Conservation (phyloP, 2,329 filamentous ascomycete species). For the Podosphaera fusca region DNA sequence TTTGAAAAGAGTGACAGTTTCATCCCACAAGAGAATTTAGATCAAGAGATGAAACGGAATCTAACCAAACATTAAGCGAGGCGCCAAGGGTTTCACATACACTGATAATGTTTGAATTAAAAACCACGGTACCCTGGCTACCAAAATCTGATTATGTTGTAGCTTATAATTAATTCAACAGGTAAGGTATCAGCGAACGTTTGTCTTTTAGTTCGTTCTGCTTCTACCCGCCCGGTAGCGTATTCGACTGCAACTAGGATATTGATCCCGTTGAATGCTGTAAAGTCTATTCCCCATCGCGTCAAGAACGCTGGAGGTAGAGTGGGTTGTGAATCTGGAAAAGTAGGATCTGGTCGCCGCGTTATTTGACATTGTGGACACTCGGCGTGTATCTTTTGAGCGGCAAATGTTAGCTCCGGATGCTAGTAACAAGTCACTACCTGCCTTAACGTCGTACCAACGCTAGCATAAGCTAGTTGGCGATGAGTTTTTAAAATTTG, state of each 20-base stretch:
- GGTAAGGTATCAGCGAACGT: background rate
- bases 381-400: background rate
- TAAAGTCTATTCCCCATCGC: background rate
- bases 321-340: background rate
- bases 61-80: too few relatives aligned
- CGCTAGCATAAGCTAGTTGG: background rate
- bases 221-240: background rate
- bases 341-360: background rate
- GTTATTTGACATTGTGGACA: background rate
- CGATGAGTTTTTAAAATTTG: background rate
- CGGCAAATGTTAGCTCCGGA: background rate
- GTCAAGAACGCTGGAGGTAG: background rate
- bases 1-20: too few relatives aligned
- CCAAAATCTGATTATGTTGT: too few relatives aligned
- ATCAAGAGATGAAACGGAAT: too few relatives aligned
- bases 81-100: too few relatives aligned
- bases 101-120: too few relatives aligned
- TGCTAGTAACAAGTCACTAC: background rate
- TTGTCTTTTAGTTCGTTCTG: background rate
- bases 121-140: too few relatives aligned
- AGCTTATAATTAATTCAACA: too few relatives aligned
- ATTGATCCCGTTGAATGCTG: background rate
- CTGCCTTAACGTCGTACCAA: background rate
- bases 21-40: too few relatives aligned
- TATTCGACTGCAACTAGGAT: background rate